Conservation (phyloP, 768 basidiomycete genomes). For the Serendipita sp. region DNA sequence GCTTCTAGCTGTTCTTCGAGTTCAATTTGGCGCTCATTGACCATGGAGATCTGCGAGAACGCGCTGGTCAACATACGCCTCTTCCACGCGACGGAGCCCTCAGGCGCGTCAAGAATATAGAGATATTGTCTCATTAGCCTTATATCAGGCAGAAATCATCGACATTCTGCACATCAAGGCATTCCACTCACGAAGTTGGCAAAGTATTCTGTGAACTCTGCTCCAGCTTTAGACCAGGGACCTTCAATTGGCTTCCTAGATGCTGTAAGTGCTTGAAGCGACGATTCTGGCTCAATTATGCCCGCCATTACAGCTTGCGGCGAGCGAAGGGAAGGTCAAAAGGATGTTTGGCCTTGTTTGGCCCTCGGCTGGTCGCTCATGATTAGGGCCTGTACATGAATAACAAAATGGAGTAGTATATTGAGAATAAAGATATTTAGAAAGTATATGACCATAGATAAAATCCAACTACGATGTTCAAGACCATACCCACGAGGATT, state of each 20-base stretch:
- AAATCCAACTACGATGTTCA: neutral
- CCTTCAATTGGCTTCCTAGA: neutral
- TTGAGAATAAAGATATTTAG: neutral
- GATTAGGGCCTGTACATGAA: neutral
- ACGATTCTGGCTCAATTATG: neutral
- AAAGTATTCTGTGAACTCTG: neutral
- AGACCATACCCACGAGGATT: neutral
- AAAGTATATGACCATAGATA: conserved; percentile 1
- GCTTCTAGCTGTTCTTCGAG: no score
- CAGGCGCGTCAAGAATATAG: neutral
- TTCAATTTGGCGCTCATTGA: neutral
- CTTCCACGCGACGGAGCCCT: neutral
- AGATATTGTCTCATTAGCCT: neutral
- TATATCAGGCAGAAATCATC: neutral
- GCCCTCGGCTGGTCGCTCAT: neutral
- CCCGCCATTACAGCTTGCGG: neutral
- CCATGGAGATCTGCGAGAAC: neutral
- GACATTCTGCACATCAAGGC: neutral
- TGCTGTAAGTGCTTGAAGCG: neutral
- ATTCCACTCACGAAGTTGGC: neutral
- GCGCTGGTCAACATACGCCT: neutral
- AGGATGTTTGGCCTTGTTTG: neutral
- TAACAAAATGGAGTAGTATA: neutral
- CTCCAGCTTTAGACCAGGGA: neutral
- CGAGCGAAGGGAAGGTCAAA: neutral